Evolutionary conservation across 1,139 yeast genomes (phyloP).

Genomic region (Protomyces inundatus): DNA sequence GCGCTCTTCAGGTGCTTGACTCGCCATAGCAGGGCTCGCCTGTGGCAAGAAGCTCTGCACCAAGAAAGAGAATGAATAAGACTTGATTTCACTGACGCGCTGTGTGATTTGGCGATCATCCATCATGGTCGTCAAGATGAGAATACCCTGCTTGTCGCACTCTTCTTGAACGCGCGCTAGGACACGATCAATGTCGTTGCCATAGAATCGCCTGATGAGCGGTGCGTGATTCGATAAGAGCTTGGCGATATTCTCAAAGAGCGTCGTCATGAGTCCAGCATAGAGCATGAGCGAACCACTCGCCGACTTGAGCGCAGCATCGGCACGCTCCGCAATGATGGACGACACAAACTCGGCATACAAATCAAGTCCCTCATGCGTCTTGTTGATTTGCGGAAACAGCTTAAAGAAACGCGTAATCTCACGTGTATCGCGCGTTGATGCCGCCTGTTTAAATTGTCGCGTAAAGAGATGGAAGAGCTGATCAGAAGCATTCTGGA

Average conservation of each 20-base stretch:
- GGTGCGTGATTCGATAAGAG: slow-evolving; percentile 83
- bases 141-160: slow-evolving; percentile 84
- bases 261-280: slow-evolving; percentile 47
- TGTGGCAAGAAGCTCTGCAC: slow-evolving; percentile 31
- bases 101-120: slow-evolving; percentile 62
- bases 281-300: slow-evolving; percentile 19
- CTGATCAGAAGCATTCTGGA: slow-evolving; percentile 55
- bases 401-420: slow-evolving; percentile 75
- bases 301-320: slow-evolving; percentile 24
- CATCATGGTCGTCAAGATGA: slow-evolving; percentile 79
- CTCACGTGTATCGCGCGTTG: slow-evolving; percentile 56
- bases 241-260: slow-evolving; percentile 78
- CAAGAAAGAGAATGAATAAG: slow-evolving; percentile 50
- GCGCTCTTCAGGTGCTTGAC: slow-evolving; percentile 36
- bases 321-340: slow-evolving; percentile 66
- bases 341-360: slow-evolving; percentile 83
- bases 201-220: slow-evolving; percentile 65
- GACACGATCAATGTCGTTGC: slow-evolving; percentile 59
- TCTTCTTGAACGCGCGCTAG: slow-evolving; percentile 73
- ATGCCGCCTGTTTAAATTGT: slow-evolving; percentile 68
- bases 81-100: slow-evolving; percentile 39
- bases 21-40: slow-evolving; percentile 32
- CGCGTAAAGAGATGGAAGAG: slow-evolving; percentile 54
- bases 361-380: slow-evolving; percentile 65
- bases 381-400: slow-evolving; percentile 78